Conservation (phyloP, 345 rosid species). For the Hibiscus syriacus region DNA sequence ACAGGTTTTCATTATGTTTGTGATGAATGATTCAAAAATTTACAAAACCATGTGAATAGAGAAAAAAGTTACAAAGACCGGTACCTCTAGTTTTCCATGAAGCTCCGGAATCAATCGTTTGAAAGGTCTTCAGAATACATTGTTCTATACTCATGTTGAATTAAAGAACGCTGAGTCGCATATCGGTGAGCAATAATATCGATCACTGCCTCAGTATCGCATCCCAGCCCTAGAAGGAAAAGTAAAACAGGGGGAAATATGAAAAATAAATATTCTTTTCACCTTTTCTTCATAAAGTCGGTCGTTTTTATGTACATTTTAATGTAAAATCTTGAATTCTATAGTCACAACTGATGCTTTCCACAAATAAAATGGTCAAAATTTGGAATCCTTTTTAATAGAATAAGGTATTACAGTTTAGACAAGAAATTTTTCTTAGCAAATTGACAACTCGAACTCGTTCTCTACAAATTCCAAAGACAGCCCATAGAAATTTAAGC, state of each 20-base stretch:
- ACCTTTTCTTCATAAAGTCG: neutral
- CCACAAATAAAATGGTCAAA: too few species aligned
- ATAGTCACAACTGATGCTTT: neutral
- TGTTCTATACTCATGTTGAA: slow-evolving; percentile 47
- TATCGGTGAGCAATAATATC: slow-evolving; percentile 63
- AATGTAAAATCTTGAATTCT: neutral
- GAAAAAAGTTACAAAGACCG: neutral
- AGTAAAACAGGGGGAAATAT: neutral
- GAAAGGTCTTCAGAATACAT: slow-evolving; percentile 39
- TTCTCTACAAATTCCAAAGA: neutral
- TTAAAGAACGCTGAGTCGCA: slow-evolving; percentile 48
- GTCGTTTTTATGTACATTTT: neutral
- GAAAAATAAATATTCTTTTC: neutral
- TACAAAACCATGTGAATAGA: neutral
- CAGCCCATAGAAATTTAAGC: neutral
- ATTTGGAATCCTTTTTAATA: too few species aligned
- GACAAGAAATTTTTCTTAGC: too few species aligned
- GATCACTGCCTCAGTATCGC: slow-evolving; percentile 44
- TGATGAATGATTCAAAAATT: too few species aligned
- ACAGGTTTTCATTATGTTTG: neutral
- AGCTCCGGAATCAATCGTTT: slow-evolving; percentile 58
- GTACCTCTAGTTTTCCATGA: slow-evolving; percentile 54
- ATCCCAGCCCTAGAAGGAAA: slow-evolving; percentile 40
- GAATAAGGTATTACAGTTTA: too few species aligned
- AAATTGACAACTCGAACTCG: too few species aligned